Conservation (phyloP, 768 basidiomycete species). For the Cystobasidium ongulense region DNA sequence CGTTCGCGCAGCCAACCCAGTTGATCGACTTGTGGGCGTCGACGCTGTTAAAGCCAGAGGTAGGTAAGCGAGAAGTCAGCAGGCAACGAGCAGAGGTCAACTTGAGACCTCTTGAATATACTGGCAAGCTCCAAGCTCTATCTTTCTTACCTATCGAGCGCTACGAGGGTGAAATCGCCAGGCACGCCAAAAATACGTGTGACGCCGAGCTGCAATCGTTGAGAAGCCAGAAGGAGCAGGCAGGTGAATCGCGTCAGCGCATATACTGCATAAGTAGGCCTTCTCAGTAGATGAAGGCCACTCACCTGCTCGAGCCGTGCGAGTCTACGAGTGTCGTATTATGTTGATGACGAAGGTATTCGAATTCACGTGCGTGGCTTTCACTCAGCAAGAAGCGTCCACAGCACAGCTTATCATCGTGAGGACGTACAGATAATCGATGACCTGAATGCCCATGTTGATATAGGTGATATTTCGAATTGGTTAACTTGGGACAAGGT, state of each 20-base stretch:
- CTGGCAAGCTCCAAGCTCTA: no score
- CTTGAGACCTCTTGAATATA: no score
- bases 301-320: constrained; percentile 9
- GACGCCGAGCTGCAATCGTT: constrained; percentile 5
- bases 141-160: constrained; percentile 32
- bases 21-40: constrained; percentile 64
- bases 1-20: constrained; percentile 73
- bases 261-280: no score
- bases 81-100: background rate
- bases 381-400: background rate
- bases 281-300: no score
- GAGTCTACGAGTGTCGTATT: background rate
- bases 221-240: background rate
- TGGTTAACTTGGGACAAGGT: no score
- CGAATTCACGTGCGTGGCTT: background rate
- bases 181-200: constrained; percentile 23
- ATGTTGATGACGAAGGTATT: background rate
- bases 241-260: no score
- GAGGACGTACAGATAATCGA: background rate
- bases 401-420: background rate
- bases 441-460: background rate
- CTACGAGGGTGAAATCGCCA: constrained; percentile 39
- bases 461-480: no score
- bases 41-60: constrained; percentile 16
- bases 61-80: background rate